Conservation (phyloP, 768 basidiomycete genomes). For the Agaricus sinodeliciosus region DNA sequence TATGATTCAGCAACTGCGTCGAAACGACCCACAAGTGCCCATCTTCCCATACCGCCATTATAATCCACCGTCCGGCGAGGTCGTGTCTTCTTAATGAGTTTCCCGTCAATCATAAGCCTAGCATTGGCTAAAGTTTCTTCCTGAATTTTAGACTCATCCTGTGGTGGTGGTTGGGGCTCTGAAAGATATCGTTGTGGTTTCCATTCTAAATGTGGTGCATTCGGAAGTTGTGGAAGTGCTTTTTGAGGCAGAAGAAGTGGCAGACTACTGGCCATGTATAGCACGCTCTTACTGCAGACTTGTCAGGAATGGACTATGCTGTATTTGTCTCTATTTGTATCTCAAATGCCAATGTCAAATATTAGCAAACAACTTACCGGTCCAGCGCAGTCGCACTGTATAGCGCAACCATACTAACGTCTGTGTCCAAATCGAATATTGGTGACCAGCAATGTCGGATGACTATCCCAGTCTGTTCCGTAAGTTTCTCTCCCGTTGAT, state of each 20-base stretch:
- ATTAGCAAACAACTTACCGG: neutral
- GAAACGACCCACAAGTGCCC: constrained; percentile 60
- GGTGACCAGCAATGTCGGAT: constrained; percentile 47
- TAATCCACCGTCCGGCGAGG: constrained; percentile 95
- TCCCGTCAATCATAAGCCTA: constrained; percentile 70
- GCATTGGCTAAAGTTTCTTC: constrained; percentile 78
- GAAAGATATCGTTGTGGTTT: constrained; percentile 62
- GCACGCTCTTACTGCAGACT: neutral
- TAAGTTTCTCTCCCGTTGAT: constrained; percentile 29
- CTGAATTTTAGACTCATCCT: constrained; percentile 67
- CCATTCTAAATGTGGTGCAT: constrained; percentile 59
- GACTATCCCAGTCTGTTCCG: constrained; percentile 84
- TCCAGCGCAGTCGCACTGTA: neutral
- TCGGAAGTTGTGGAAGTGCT: constrained; percentile 27
- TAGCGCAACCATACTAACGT: neutral
- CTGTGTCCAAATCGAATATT: no score
- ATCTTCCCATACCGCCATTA: constrained; percentile 81
- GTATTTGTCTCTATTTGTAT: constrained; percentile 1
- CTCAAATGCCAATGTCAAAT: neutral
- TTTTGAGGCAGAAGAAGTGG: constrained; percentile 51
- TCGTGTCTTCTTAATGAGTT: constrained; percentile 83
- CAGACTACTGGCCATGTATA: constrained; percentile 23
- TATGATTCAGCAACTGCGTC: neutral
- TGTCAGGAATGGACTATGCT: neutral
- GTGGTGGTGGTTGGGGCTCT: constrained; percentile 70